Evolutionary conservation across 139 green algal genomes (phyloP).

Genomic region (Micromonas commoda): DNA sequence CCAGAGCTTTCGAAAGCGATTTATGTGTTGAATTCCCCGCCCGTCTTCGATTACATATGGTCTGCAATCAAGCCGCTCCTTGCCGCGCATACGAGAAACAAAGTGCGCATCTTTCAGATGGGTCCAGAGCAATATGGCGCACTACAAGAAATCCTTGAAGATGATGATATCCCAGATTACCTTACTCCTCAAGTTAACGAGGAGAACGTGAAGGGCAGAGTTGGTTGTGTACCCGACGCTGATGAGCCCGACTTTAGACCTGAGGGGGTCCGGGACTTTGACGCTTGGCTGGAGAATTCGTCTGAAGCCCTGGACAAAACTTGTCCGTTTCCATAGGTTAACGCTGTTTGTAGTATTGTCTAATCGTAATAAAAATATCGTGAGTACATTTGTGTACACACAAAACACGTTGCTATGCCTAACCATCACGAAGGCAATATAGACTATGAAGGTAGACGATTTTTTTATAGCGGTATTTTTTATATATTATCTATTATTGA

Average conservation of each 20-base stretch:
- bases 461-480: no score
- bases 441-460: no score
- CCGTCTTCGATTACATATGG: slow-evolving; percentile 21
- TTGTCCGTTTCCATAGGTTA: background rate
- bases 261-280: background rate
- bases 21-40: slow-evolving; percentile 17
- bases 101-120: background rate
- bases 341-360: no score
- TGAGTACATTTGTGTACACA: no score
- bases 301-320: background rate
- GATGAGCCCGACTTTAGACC: background rate
- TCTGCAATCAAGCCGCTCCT: slow-evolving; percentile 7
- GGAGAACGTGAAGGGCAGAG: background rate
- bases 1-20: slow-evolving; percentile 21
- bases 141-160: slow-evolving; percentile 12
- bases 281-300: background rate
- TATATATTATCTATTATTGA: no score
- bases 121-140: background rate
- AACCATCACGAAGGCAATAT: no score
- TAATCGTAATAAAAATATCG: no score
- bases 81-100: slow-evolving; percentile 9
- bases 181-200: background rate
- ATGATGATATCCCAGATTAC: slow-evolving; percentile 24
- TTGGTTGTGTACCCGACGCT: background rate
- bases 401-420: no score